Evolutionary conservation across 768 basidiomycete species (phyloP).

Genomic region (Hygrophoropsis aurantiaca): DNA sequence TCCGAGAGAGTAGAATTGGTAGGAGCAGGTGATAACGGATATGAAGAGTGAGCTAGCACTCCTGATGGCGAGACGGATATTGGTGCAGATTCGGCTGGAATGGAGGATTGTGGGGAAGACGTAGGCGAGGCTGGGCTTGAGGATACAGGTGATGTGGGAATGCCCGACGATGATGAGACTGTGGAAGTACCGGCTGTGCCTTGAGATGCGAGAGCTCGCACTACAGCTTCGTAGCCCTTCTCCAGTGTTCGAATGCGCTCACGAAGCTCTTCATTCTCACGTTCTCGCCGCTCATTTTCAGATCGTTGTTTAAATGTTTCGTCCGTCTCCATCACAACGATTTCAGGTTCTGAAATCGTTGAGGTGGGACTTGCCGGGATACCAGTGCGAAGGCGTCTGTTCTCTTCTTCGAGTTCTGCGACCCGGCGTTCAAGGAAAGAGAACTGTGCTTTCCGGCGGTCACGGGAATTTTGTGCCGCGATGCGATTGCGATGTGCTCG

Average conservation of each 20-base stretch:
- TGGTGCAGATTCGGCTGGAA: slow-evolving; percentile 11
- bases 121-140: slow-evolving; percentile 16
- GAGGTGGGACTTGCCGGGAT: slow-evolving; percentile 20
- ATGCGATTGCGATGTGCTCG: slow-evolving; percentile 90
- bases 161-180: slow-evolving; percentile 17
- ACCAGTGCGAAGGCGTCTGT: slow-evolving; percentile 67
- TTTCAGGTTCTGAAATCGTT: slow-evolving; percentile 18
- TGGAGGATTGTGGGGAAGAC: slow-evolving; percentile 24
- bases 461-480: slow-evolving; percentile 91
- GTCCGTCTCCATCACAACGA: slow-evolving; percentile 22
- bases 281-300: slow-evolving; percentile 46
- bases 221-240: slow-evolving; percentile 77
- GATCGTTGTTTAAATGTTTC: slow-evolving; percentile 32
- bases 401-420: slow-evolving; percentile 80
- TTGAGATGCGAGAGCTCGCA: slow-evolving; percentile 72
- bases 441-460: slow-evolving; percentile 86
- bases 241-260: slow-evolving; percentile 79
- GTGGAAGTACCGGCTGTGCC: slow-evolving; percentile 49
- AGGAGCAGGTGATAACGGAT: slow-evolving; percentile 42
- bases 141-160: slow-evolving; percentile 14
- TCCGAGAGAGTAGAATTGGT: slow-evolving; percentile 41
- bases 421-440: slow-evolving; percentile 64
- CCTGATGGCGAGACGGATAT: slow-evolving; percentile 27
- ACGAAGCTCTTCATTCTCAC: slow-evolving; percentile 72
- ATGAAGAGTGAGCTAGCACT: slow-evolving; percentile 31